phyloP scores from a whole-genome alignment of 495 filamentous ascomycete species.

The Bathelium albidoporum region DNA sequence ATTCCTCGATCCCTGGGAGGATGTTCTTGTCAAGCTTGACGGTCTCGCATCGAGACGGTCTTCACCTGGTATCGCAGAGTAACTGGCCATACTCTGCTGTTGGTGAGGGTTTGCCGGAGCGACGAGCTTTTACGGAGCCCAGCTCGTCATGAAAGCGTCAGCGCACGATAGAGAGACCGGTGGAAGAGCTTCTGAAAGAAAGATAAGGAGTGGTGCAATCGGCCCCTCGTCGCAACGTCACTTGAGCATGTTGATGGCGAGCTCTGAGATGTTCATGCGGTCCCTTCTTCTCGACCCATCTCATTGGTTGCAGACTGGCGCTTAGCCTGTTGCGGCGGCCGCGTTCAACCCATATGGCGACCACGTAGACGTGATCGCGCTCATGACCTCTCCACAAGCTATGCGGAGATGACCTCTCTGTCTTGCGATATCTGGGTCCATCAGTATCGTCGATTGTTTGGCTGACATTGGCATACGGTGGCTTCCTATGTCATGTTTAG shows the following conservation, averaged over 20 bases:
- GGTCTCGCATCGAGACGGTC: slow-evolving; percentile 28
- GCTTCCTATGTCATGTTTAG: not conserved
- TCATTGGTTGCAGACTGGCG: too few species aligned
- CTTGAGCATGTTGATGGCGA: slow-evolving; percentile 11
- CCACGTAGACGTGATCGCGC: not conserved
- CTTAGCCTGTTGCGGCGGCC: too few species aligned
- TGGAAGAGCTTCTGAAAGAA: not conserved
- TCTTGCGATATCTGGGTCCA: not conserved
- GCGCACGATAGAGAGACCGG: not conserved
- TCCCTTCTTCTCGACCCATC: too few species aligned
- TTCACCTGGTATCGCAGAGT: slow-evolving; percentile 32
- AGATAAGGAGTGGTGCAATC: not conserved
- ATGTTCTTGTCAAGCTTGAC: slow-evolving; percentile 25
- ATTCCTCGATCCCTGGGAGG: slow-evolving; percentile 26
- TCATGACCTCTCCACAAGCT: not conserved
- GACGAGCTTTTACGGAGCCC: not conserved
- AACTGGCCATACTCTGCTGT: slow-evolving; percentile 25
- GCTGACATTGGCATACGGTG: not conserved
- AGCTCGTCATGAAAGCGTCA: not conserved
- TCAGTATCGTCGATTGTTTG: not conserved
- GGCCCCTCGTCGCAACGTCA: not conserved
- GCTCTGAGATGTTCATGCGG: too few species aligned
- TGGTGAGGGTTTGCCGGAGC: too few species aligned
- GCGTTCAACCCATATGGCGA: not conserved
- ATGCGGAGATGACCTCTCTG: not conserved